These are phyloP conservation scores for Globisporangium camurandrum DNA, from an alignment of 352 stramenopile species.

Conservation along the genomic window DNA sequence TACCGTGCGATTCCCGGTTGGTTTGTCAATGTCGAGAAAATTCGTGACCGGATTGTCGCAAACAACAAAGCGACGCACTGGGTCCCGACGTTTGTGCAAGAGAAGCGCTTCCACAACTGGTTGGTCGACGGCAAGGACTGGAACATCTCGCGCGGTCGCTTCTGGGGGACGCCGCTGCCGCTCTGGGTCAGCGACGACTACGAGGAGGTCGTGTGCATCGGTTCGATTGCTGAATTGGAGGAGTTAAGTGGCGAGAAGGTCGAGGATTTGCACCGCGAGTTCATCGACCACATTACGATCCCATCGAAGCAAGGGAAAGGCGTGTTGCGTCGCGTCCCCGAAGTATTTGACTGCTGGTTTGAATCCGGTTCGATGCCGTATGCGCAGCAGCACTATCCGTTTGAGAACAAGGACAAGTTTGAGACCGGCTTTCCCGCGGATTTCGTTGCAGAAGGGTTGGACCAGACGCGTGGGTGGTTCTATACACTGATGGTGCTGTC, in stretches of 20 bases:
- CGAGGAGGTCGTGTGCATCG: slow-evolving; percentile 96
- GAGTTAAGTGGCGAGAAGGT: slow-evolving; percentile 91
- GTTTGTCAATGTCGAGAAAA: slow-evolving; percentile 99
- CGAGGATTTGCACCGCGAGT: slow-evolving; percentile 96
- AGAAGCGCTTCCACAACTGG: slow-evolving; percentile 99
- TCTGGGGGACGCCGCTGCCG: slow-evolving; percentile 99
- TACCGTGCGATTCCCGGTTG: slow-evolving; percentile 99
- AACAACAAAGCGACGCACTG: slow-evolving; percentile 86
- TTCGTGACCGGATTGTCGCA: slow-evolving; percentile 92
- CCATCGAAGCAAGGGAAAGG: slow-evolving; percentile 91
- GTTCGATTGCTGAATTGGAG: slow-evolving; percentile 95
- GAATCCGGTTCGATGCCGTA: slow-evolving; percentile 99
- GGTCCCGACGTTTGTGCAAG: slow-evolving; percentile 91
- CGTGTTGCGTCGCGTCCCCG: slow-evolving; percentile 76
- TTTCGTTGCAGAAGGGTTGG: slow-evolving; percentile 99
- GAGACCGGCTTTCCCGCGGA: slow-evolving; percentile 96
- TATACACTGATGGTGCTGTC: slow-evolving; percentile 99
- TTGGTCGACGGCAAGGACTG: slow-evolving; percentile 97
- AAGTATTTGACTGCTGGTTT: slow-evolving; percentile 99
- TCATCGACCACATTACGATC: slow-evolving; percentile 97
- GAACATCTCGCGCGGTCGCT: slow-evolving; percentile 97
- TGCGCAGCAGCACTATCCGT: slow-evolving; percentile 99
- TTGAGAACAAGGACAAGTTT: slow-evolving; percentile 98
- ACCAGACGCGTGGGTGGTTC: slow-evolving; percentile 99
- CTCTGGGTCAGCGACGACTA: slow-evolving; percentile 98